These are phyloP conservation scores for Babesia microti DNA, from an alignment of 169 alveolate genomes.

Conservation along the genomic window DNA sequence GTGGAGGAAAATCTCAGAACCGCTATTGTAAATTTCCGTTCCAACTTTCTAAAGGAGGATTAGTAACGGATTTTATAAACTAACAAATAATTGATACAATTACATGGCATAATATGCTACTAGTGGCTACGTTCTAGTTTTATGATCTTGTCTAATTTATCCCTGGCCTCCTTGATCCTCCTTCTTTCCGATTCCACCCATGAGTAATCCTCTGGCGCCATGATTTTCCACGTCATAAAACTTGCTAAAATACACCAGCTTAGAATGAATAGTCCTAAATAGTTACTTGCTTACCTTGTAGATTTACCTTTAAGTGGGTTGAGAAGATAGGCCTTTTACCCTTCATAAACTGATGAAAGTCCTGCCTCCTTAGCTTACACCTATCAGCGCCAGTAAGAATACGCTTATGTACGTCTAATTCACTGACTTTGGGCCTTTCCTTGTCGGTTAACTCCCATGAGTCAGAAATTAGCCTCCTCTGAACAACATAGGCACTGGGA, in stretches of 20 bases:
- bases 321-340: slow-evolving; percentile 47
- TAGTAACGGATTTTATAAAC: no score
- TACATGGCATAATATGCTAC: no score
- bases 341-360: slow-evolving; percentile 44
- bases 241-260: slow-evolving; percentile 54
- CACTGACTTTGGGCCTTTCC: slow-evolving; percentile 44
- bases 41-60: no score
- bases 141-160: slow-evolving; percentile 32
- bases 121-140: slow-evolving; percentile 15
- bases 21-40: no score
- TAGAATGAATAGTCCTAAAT: background rate
- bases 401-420: slow-evolving; percentile 20
- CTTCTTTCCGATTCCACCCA: slow-evolving; percentile 61
- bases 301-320: slow-evolving; percentile 40
- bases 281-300: slow-evolving; percentile 26
- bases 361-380: slow-evolving; percentile 28
- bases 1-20: no score
- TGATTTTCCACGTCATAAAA: slow-evolving; percentile 44
- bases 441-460: slow-evolving; percentile 33
- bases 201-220: slow-evolving; percentile 61
- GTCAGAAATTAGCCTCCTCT: slow-evolving; percentile 4
- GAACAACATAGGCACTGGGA: background rate
- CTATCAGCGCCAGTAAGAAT: slow-evolving; percentile 37
- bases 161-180: slow-evolving; percentile 60
- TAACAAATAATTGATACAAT: no score